Base-by-base conservation (phyloP, 768 basidiomycete genomes). In the Boletellus ananiceps region DNA sequence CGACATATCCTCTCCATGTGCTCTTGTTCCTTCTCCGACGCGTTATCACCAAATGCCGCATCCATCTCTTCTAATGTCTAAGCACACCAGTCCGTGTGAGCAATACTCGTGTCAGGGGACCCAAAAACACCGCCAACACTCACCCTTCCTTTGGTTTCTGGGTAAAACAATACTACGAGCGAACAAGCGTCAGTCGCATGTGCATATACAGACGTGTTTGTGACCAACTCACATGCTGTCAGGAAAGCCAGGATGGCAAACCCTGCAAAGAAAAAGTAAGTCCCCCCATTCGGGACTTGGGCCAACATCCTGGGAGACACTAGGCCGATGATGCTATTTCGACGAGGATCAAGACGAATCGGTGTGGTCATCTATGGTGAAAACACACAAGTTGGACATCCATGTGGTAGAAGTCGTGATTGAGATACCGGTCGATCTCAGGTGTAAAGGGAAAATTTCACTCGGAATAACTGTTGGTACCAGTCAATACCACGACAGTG, bases 361-460 rank as follows among this genome's bases (percentile, higher is more conserved):
- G 2, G 34, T 8, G 8, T 39, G 23, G 23, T 25, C 4, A 25
- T 25, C 4, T 7, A 25, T 35, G 2, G 18, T 27, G 15, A 42
- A 12, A 7, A 50, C 59, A 9, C 50, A 67, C 65, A 67, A 69
- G 46, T 71, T 73, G 23, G 70, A 69, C 56, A 71, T 68, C 72
- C 72, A 74, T 19, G 71, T 72, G 0, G 65, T 56, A 13, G 73
- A 74, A 4, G 73, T 70, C 7, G 65, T 74, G 21, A 74, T 66
- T 0, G 73, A 72, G 21, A 73, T 68, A 21, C 73, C 72, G 13
- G 70, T 74, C 7, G 71, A 68, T 25, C 72, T 58, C 13, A 72
- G 63, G 38, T 72, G 69, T 33, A 74, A 50, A n/a, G 72, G 72
- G 39, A 74, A 74, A 31, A 74, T 60, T 52, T 74, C 72, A 25